Conservation (phyloP, 768 basidiomycete genomes). For the Xanthoconium purpureum region DNA sequence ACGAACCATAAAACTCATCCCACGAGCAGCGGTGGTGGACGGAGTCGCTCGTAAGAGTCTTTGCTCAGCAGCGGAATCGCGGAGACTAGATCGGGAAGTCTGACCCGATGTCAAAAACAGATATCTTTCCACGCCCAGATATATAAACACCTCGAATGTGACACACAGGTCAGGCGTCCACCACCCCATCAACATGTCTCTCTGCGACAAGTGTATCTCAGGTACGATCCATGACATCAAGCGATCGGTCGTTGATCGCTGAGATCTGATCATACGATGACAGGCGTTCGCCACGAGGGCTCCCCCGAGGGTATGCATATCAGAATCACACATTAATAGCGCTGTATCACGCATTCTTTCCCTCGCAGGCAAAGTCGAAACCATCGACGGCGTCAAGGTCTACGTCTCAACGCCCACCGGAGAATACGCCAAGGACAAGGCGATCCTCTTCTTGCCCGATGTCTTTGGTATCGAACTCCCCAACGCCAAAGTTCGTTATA, state of each 20-base stretch:
- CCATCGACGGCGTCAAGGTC: constrained; percentile 44
- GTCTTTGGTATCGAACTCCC: constrained; percentile 47
- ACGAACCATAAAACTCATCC: no score
- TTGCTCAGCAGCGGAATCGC: not conserved
- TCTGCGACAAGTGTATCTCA: constrained; percentile 54
- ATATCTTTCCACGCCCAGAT: not conserved
- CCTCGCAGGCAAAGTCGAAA: constrained; percentile 40
- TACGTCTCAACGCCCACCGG: constrained; percentile 54
- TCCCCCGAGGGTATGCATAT: constrained; percentile 38
- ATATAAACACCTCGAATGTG: constrained; percentile 13
- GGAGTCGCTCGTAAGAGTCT: not conserved
- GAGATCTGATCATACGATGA: not conserved
- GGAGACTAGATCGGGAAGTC: not conserved
- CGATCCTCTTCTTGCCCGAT: constrained; percentile 52
- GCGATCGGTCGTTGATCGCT: not conserved
- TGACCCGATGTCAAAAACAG: not conserved
- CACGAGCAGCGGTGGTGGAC: not conserved
- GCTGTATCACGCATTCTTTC: not conserved
- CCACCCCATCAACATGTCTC: constrained; percentile 39
- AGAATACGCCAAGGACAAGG: constrained; percentile 54
- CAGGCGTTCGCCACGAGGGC: constrained; percentile 51
- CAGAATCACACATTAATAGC: not conserved
- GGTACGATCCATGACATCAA: constrained; percentile 35
- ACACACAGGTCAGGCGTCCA: not conserved
- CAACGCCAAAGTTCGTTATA: constrained; percentile 41